Conservation (phyloP, 208 protist genomes). For the Acanthamoeba culbertsoni region DNA sequence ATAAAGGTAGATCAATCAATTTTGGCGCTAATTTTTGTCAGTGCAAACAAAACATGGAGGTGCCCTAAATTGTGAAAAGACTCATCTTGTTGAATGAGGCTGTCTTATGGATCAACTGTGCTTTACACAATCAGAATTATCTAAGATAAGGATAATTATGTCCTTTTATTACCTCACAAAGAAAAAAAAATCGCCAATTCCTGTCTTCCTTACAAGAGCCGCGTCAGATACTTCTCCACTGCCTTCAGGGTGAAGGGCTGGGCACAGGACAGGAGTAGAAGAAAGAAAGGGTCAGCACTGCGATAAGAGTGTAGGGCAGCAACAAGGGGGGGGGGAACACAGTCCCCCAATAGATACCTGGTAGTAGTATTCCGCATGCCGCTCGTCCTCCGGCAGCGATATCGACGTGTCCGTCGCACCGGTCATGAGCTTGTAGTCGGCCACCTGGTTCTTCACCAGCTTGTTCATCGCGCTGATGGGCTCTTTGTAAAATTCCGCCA, state of each 20-base stretch:
- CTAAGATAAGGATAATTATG: too few species aligned
- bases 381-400: neutral
- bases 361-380: constrained; percentile 49
- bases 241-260: constrained; percentile 39
- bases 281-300: neutral
- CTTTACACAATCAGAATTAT: too few species aligned
- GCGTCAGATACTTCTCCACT: constrained; percentile 21
- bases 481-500: neutral
- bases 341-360: neutral
- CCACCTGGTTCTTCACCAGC: constrained; percentile 29
- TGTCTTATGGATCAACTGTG: too few species aligned
- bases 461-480: constrained; percentile 47
- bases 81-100: too few species aligned
- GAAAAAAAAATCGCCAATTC: too few species aligned
- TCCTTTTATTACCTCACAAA: neutral
- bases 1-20: too few species aligned
- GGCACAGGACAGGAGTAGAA: neutral
- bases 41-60: too few species aligned
- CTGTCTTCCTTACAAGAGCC: too few species aligned
- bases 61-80: too few species aligned
- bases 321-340: neutral
- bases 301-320: neutral
- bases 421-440: constrained; percentile 9
- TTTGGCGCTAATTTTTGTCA: too few species aligned
- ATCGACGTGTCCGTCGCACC: neutral